A percentile compares a stretch with the other conserved stretches of the same genome.
Evolutionary conservation across 2,329 filamentous ascomycete genomes (phyloP).

Genomic region (Monosporascus sp.): DNA sequence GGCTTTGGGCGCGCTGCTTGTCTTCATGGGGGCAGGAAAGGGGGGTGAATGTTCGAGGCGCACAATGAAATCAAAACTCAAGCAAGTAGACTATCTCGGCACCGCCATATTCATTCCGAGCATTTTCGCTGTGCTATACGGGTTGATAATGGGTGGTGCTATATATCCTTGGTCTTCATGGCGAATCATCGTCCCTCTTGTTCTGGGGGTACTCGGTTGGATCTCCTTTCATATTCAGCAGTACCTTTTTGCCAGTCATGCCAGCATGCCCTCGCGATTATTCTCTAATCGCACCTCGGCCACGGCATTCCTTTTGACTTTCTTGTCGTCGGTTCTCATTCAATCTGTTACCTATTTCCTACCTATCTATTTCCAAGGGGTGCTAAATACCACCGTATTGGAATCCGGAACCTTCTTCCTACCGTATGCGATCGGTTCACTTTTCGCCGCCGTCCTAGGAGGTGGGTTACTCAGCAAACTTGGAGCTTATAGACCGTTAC

Average conservation of each 20-base stretch:
- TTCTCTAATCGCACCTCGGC: slow-evolving; percentile 5
- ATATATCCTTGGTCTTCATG: slow-evolving; percentile 6
- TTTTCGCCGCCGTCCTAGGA: slow-evolving; percentile 23
- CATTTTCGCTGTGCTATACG: slow-evolving; percentile 29
- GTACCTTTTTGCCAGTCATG: slow-evolving; percentile 10
- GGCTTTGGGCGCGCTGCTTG: slow-evolving; percentile 25
- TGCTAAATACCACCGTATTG: too few species aligned
- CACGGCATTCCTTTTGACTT: background rate
- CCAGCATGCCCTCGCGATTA: slow-evolving; percentile 33
- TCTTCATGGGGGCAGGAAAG: too few species aligned
- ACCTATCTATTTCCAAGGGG: slow-evolving; percentile 22
- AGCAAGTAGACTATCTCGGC: slow-evolving; percentile 30
- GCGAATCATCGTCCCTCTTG: slow-evolving; percentile 6
- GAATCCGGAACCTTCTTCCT: slow-evolving; percentile 22
- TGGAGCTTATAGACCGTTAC: slow-evolving; percentile 28
- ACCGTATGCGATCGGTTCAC: slow-evolving; percentile 19
- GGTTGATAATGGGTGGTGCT: slow-evolving; percentile 23
- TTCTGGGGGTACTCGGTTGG: slow-evolving; percentile 7
- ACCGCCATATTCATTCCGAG: slow-evolving; percentile 29
- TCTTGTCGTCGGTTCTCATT: background rate
- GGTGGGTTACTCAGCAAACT: slow-evolving; percentile 28
- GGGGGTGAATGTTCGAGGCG: too few species aligned
- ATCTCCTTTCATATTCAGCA: background rate
- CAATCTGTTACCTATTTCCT: slow-evolving; percentile 27
- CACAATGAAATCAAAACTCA: slow-evolving; percentile 1